Percentiles rank a stretch among this genome's conserved stretches.
phyloP scores from a whole-genome alignment of 768 basidiomycete genomes.

The Suillus sp. region DNA sequence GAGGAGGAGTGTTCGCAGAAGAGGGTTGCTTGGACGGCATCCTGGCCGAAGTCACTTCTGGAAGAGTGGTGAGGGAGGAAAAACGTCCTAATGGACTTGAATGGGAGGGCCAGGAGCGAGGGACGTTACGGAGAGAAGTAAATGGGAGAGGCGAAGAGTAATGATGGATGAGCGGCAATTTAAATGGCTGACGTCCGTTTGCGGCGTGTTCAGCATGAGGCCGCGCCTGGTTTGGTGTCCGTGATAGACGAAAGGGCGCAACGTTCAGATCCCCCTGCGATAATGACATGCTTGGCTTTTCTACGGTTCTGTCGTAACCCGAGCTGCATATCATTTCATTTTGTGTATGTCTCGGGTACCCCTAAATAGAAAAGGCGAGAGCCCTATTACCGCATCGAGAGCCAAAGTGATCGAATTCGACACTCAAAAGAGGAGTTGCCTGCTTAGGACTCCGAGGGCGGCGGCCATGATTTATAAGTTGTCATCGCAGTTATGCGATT shows the following conservation, averaged over 20 bases:
- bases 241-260: conserved; percentile 35
- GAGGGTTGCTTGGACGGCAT: conserved; percentile 37
- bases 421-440: conserved; percentile 4
- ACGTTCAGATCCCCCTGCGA: conserved; percentile 28
- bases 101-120: conserved; percentile 26
- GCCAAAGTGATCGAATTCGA: conserved; percentile 5
- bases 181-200: conserved; percentile 34
- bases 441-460: conserved; percentile 3
- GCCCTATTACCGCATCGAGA: conserved; percentile 7
- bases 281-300: conserved; percentile 32
- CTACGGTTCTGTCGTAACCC: conserved; percentile 27
- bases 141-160: conserved; percentile 30
- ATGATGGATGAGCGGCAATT: conserved; percentile 29
- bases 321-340: conserved; percentile 32
- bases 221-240: conserved; percentile 33
- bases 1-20: conserved; percentile 44
- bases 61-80: conserved; percentile 13
- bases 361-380: conserved; percentile 31
- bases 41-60: conserved; percentile 21
- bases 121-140: conserved; percentile 23
- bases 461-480: not conserved
- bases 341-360: conserved; percentile 19
- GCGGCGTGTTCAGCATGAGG: conserved; percentile 40
- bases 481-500: not conserved
- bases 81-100: conserved; percentile 29